Evolutionary conservation across 768 basidiomycete species (phyloP).

Genomic region (Kwoniella botswanensis): DNA sequence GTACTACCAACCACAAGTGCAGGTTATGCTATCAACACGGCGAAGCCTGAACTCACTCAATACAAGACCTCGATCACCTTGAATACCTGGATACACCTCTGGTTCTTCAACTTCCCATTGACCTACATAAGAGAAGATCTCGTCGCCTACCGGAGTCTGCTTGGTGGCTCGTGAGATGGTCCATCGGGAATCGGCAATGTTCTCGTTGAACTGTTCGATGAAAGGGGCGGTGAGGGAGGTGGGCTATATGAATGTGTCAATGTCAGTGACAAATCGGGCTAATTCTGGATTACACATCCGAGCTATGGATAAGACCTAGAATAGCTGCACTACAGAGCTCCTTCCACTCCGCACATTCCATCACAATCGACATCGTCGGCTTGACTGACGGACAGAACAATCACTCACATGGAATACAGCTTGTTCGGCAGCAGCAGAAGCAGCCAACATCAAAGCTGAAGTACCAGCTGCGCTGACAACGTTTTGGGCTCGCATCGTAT

Average conservation of each 20-base stretch:
- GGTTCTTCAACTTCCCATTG: slow-evolving; percentile 96
- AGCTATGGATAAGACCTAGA: too few relatives aligned
- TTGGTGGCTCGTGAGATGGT: slow-evolving; percentile 96
- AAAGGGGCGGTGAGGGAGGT: slow-evolving; percentile 84
- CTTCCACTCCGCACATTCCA: too few relatives aligned
- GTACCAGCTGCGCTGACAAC: slow-evolving; percentile 47
- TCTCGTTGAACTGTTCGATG: slow-evolving; percentile 92
- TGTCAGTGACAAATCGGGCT: too few relatives aligned
- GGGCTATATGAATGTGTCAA: slow-evolving; percentile 61
- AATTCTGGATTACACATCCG: too few relatives aligned
- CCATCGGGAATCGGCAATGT: slow-evolving; percentile 85
- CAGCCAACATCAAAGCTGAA: slow-evolving; percentile 41
- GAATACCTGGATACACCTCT: slow-evolving; percentile 69
- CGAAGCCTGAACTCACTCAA: slow-evolving; percentile 47
- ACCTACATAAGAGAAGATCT: slow-evolving; percentile 97
- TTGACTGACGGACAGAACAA: background rate
- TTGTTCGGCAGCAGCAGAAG: slow-evolving; percentile 40
- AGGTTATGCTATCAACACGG: background rate
- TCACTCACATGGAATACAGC: slow-evolving; percentile 45
- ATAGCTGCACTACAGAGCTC: too few relatives aligned
- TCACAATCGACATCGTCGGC: too few relatives aligned
- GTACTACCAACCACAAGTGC: background rate
- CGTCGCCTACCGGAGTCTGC: slow-evolving; percentile 92
- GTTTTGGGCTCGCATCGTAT: slow-evolving; percentile 43
- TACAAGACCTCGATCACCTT: slow-evolving; percentile 88